phyloP scores from a whole-genome alignment of 768 basidiomycete genomes.

The Trametopsis cervina region DNA sequence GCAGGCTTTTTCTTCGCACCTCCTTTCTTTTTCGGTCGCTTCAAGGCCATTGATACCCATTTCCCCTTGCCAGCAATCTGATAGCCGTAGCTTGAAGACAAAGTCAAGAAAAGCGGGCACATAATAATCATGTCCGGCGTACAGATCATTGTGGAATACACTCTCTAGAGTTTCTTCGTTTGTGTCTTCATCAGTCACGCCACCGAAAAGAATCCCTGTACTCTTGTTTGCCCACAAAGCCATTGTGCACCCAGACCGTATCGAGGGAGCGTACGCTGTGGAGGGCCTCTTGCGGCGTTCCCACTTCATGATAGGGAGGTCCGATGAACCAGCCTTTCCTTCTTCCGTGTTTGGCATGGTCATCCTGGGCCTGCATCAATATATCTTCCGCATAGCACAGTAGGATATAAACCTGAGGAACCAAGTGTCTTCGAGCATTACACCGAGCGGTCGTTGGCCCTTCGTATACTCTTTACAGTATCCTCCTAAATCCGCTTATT shows the following conservation, averaged over 20 bases:
- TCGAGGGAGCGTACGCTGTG: constrained; percentile 62
- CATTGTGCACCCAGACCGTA: constrained; percentile 86
- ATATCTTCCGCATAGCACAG: too few species aligned
- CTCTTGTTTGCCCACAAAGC: constrained; percentile 61
- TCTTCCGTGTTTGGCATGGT: constrained; percentile 21
- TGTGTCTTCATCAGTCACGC: constrained; percentile 81
- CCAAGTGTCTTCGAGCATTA: constrained; percentile 93
- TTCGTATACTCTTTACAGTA: constrained; percentile 89
- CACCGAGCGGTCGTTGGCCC: constrained; percentile 76
- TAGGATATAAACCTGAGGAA: constrained; percentile 57
- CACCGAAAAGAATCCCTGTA: constrained; percentile 80
- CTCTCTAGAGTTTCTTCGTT: constrained; percentile 81
- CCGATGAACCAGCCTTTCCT: constrained; percentile 25
- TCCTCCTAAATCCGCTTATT: constrained; percentile 45
- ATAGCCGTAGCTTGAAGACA: constrained; percentile 64
- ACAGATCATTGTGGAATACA: constrained; percentile 86
- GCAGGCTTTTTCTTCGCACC: constrained; percentile 39
- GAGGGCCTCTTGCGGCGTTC: constrained; percentile 70
- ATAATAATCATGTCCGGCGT: constrained; percentile 16
- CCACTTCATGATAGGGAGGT: constrained; percentile 64
- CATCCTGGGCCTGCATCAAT: constrained; percentile 24
- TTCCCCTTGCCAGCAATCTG: constrained; percentile 65
- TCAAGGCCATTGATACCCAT: constrained; percentile 74
- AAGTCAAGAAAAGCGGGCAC: not conserved
- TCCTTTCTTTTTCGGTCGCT: constrained; percentile 50